Conservation (phyloP, 2,329 filamentous ascomycete species). For the Phyllosticta citrichinensis region DNA sequence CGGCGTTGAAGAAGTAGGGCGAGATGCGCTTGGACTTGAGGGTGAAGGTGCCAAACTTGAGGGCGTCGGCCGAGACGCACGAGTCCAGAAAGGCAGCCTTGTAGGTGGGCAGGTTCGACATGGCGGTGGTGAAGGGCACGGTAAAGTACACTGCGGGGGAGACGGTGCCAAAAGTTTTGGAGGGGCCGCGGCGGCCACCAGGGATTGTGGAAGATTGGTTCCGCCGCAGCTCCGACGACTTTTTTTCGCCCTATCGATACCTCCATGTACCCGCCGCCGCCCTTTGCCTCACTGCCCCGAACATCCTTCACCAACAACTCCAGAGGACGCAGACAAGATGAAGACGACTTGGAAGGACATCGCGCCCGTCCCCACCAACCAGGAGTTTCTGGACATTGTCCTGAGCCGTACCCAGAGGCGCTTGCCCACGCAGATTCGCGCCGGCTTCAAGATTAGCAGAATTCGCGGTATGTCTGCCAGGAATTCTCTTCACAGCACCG, state of each 20-base stretch:
- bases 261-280: not conserved
- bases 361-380: constrained; percentile 76
- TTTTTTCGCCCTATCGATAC: constrained; percentile 12
- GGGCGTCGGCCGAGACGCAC: constrained; percentile 55
- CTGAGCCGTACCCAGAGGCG: constrained; percentile 77
- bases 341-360: constrained; percentile 48
- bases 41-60: constrained; percentile 75
- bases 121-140: not conserved
- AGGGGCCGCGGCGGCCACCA: not conserved
- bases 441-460: constrained; percentile 91
- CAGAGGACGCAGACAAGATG: constrained; percentile 12
- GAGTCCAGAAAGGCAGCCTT: constrained; percentile 65
- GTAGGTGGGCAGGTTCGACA: constrained; percentile 20
- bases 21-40: constrained; percentile 87
- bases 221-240: constrained; percentile 3
- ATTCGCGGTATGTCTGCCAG: constrained; percentile 46
- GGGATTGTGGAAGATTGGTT: constrained; percentile 6
- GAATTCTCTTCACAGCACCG: constrained; percentile 26
- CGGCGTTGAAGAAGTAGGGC: constrained; percentile 97
- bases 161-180: constrained; percentile 1
- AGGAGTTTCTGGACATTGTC: constrained; percentile 97
- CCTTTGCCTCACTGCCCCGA: not conserved
- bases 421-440: constrained; percentile 87
- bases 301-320: not conserved
- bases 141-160: not conserved